A percentile compares a stretch with the other conserved stretches of the same genome.
phyloP scores from a whole-genome alignment of 225 moss, liverwort and hornwort genomes.

The Polytrichum formosum region DNA sequence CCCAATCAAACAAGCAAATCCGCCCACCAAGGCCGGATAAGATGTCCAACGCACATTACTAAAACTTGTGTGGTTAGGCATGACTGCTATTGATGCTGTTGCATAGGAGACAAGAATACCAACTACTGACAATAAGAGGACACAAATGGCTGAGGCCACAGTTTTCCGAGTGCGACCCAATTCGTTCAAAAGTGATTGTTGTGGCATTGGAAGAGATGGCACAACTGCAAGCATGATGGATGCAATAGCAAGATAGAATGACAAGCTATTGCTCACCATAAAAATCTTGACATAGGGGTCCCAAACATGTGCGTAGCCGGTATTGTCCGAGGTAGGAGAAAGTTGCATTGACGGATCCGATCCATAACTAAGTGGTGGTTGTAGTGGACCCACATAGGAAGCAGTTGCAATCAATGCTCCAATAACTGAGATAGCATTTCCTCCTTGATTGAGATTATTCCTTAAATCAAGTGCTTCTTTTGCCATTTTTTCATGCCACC shows the following conservation, averaged over 20 bases:
- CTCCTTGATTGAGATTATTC: not conserved
- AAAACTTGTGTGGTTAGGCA: not conserved
- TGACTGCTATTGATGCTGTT: not conserved
- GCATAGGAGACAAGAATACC: not conserved
- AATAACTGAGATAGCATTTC: not conserved
- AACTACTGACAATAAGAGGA: not conserved
- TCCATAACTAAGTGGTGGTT: not conserved
- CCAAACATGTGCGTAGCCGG: no score
- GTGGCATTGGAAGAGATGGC: not conserved
- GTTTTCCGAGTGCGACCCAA: not conserved
- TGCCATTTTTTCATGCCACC: not conserved
- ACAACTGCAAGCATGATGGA: not conserved
- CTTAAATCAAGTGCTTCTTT: not conserved
- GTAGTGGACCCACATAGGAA: not conserved
- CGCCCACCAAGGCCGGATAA: no score
- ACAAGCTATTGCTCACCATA: not conserved
- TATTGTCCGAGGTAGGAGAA: no score
- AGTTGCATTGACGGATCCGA: not conserved
- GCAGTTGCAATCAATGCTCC: not conserved
- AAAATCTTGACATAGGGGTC: not conserved
- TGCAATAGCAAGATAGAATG: not conserved
- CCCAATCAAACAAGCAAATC: no score
- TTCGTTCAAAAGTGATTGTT: not conserved
- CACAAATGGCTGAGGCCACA: not conserved
- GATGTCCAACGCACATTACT: no score